Conservation (phyloP, 768 basidiomycete genomes). For the Asterophora lycoperdoides region DNA sequence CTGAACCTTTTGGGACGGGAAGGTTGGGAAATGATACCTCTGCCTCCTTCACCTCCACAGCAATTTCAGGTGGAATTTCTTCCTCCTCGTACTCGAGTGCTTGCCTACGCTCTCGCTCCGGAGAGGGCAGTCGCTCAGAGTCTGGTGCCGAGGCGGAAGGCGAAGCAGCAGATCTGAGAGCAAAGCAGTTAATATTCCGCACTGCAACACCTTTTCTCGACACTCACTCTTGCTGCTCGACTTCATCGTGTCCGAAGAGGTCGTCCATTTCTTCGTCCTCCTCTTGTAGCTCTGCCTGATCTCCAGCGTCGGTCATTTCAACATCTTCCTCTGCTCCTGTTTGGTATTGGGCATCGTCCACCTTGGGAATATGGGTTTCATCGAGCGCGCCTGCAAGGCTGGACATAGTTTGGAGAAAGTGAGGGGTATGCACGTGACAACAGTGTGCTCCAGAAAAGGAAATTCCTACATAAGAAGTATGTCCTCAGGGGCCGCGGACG, state of each 20-base stretch:
- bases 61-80: constrained; percentile 54
- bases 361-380: constrained; percentile 20
- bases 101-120: constrained; percentile 57
- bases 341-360: constrained; percentile 8
- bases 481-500: too few relatives aligned
- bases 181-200: not conserved
- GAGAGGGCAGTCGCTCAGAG: constrained; percentile 64
- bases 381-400: constrained; percentile 57
- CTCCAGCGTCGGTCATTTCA: constrained; percentile 35
- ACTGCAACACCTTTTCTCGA: not conserved
- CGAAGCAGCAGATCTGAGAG: constrained; percentile 31
- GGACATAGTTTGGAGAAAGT: constrained; percentile 38
- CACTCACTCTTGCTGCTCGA: constrained; percentile 45
- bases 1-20: constrained; percentile 73
- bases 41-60: constrained; percentile 59
- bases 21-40: constrained; percentile 83
- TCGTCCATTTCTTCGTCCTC: constrained; percentile 57
- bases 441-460: constrained; percentile 5
- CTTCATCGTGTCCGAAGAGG: constrained; percentile 72
- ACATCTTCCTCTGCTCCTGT: constrained; percentile 29
- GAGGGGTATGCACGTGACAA: constrained; percentile 6
- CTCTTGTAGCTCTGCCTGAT: constrained; percentile 26
- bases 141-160: constrained; percentile 49
- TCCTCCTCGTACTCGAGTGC: constrained; percentile 82
- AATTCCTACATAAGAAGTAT: not conserved